A percentile compares a stretch with the other conserved stretches of the same genome.
These are phyloP conservation scores for Puccinellia tenuiflora DNA, from an alignment of 176 grass and related monocot species.

Conservation along the genomic window DNA sequence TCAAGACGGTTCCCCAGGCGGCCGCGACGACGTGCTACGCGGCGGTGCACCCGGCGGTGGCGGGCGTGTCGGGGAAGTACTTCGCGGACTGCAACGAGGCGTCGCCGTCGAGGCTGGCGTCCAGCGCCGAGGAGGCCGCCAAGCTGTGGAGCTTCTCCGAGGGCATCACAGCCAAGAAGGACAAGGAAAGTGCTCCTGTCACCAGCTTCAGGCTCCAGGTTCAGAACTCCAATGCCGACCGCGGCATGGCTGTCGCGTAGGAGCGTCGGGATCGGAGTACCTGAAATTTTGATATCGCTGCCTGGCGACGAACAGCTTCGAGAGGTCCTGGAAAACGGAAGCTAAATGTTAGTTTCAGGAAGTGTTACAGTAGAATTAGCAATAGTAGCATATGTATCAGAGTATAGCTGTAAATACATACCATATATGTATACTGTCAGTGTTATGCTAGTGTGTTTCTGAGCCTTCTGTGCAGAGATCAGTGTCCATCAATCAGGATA, in stretches of 20 bases:
- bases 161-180: constrained; percentile 36
- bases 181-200: not conserved
- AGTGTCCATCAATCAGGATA: constrained; percentile 11
- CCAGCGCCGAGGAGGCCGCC: constrained; percentile 51
- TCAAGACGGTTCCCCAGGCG: constrained; percentile 92
- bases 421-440: not conserved
- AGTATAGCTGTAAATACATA: constrained; percentile 34
- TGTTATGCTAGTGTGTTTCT: not conserved
- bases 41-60: constrained; percentile 61
- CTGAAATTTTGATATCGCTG: constrained; percentile 26
- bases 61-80: constrained; percentile 70
- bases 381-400: not conserved
- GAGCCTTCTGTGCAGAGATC: constrained; percentile 13
- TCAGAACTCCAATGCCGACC: constrained; percentile 23
- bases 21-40: constrained; percentile 85
- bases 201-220: constrained; percentile 33
- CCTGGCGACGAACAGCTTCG: not conserved
- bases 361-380: not conserved
- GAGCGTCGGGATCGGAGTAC: not conserved
- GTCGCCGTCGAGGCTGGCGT: constrained; percentile 51
- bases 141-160: constrained; percentile 80
- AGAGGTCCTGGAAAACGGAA: not conserved
- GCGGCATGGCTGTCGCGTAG: constrained; percentile 30
- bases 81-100: constrained; percentile 97
- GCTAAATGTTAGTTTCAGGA: not conserved